Percentiles rank a stretch among this genome's conserved stretches.
These are phyloP conservation scores for Pythium vanterpoolii DNA, from an alignment of 352 stramenopile genomes.

Conservation along the genomic window DNA sequence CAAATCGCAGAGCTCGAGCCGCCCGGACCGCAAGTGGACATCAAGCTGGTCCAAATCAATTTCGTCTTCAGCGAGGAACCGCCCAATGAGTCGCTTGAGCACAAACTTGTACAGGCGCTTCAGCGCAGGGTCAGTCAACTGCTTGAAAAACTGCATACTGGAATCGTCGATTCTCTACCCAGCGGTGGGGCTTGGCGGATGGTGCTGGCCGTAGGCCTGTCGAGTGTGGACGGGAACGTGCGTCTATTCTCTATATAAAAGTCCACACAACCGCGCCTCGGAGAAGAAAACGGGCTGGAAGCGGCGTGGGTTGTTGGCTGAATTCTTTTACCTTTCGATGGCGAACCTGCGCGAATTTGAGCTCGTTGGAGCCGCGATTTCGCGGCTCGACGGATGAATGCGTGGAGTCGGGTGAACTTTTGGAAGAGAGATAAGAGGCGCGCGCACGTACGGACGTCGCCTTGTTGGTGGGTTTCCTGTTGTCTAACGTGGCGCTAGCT, in stretches of 20 bases:
- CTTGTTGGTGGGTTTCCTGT: not conserved
- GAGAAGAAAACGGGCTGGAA: not conserved
- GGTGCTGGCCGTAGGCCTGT: too few species aligned
- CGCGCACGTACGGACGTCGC: not conserved
- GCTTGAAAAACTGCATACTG: slow-evolving; percentile 90
- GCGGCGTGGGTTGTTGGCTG: not conserved
- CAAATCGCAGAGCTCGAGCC: slow-evolving; percentile 80
- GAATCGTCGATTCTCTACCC: not conserved
- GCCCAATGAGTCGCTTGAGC: slow-evolving; percentile 85
- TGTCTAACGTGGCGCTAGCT: not conserved
- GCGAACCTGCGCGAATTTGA: slow-evolving; percentile 1
- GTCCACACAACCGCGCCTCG: not conserved
- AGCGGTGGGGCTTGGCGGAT: too few species aligned
- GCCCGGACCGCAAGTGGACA: slow-evolving; percentile 73
- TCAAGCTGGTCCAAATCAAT: slow-evolving; percentile 86
- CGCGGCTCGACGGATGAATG: slow-evolving; percentile 1
- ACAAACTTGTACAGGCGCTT: slow-evolving; percentile 92
- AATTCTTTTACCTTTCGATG: not conserved
- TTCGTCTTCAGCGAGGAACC: slow-evolving; percentile 80
- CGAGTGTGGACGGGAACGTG: not conserved
- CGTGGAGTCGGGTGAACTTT: not conserved
- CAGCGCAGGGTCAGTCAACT: slow-evolving; percentile 83
- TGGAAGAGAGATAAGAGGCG: not conserved
- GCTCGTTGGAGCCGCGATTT: slow-evolving; percentile 2
- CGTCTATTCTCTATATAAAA: not conserved